Evolutionary conservation across 2,329 filamentous ascomycete species (phyloP).

Genomic region (Xylariomycetidae sp.): DNA sequence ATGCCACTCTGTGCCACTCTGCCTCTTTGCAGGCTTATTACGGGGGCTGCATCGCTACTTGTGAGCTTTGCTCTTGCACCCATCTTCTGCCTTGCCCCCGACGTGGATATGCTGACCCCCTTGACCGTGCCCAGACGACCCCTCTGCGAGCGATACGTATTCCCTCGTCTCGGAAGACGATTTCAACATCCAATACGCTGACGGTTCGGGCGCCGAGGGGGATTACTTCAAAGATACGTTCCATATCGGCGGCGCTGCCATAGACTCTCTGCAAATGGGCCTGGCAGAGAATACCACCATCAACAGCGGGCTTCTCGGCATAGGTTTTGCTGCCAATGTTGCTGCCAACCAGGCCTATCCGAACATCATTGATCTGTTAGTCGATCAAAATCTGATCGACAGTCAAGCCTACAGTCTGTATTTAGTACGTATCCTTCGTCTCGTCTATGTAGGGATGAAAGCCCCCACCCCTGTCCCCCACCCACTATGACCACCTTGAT

Average conservation of each 20-base stretch:
- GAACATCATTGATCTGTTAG: conserved; percentile 62
- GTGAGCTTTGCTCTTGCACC: conserved; percentile 23
- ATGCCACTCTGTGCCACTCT: conserved; percentile 36
- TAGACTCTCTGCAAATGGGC: conserved; percentile 52
- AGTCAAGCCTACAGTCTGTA: conserved; percentile 66
- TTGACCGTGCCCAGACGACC: conserved; percentile 29
- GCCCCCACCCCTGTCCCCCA: too few relatives aligned
- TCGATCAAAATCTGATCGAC: conserved; percentile 56
- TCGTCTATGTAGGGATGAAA: too few relatives aligned
- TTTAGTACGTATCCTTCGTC: too few relatives aligned
- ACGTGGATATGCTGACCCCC: neutral
- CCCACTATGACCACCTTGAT: too few relatives aligned
- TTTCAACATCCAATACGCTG: conserved; percentile 60
- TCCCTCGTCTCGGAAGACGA: conserved; percentile 33
- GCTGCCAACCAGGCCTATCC: conserved; percentile 39
- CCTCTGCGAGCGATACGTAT: conserved; percentile 44
- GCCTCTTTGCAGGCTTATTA: conserved; percentile 27
- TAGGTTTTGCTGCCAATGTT: conserved; percentile 51
- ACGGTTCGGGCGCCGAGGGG: conserved; percentile 48
- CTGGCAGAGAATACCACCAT: conserved; percentile 45
- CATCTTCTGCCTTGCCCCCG: neutral
- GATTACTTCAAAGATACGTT: conserved; percentile 57
- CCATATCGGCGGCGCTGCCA: conserved; percentile 41
- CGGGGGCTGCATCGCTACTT: conserved; percentile 36
- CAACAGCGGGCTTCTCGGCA: conserved; percentile 52